Base-by-base conservation (phyloP, 2,329 filamentous ascomycete genomes). In the Neurospora sp. region DNA sequence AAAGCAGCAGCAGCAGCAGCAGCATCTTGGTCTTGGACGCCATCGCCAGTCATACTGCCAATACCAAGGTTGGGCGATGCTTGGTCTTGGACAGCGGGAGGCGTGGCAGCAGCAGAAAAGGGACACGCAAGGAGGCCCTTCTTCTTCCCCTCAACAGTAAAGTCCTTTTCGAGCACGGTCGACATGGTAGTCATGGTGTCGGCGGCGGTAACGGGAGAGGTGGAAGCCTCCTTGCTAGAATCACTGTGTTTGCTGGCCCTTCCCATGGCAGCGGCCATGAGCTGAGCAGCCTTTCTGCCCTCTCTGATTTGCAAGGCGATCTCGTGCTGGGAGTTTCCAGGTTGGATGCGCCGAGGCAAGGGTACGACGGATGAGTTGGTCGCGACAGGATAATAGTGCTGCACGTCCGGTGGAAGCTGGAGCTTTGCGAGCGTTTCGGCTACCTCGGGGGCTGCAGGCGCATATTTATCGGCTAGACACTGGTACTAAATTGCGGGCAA, bases 121-220 rank as follows among this genome's bases (percentile, higher is more conserved):
- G 94, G 94, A 80, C 94, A 97, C 74, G 88, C 87, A 68, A 97
- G 82, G 73, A 87, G 87, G 75, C 93, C 92, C 76, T 91, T 92
- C 76, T 89, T 93, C 76, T 89, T 93, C 72, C 94, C 94, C 78
- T 90, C 85, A 40, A 94, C 91, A 19, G 94, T 97, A 76, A 97
- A 97, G 80, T 97, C 94, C 81, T 91, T 91, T 81, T 97, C 94
- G 77, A 97, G 82, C 43, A 88, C 84, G 67, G 87, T 89, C 68
- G 89, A 89, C 78, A 87, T 83, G 72, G 89, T 86, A 19, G 88
- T 89, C 77, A 81, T 80, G 68, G 81, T 80, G 40, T 75, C 75
- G 42, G 73, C 73, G 40, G 33, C 68, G 11, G 39, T 38, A 38
- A 52, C 66, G 8, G 72, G 72, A 7, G 81, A 81, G 66, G 81